Conservation (phyloP, 495 filamentous ascomycete species). For the Daldinia bambusicola region DNA sequence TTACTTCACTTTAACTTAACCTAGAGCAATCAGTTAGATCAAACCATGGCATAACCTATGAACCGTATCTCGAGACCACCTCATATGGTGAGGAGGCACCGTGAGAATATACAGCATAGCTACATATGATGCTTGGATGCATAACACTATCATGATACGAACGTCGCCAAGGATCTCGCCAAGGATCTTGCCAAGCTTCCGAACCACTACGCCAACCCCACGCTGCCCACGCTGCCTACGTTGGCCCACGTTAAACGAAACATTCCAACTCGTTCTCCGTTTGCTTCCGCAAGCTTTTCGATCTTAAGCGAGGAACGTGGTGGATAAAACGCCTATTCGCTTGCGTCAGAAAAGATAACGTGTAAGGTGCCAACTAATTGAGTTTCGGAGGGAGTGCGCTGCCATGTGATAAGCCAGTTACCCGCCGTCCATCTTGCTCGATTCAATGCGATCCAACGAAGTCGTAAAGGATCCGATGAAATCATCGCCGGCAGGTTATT, state of each 20-base stretch:
- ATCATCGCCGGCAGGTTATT: conserved; percentile 18
- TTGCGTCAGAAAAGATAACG: neutral
- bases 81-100: neutral
- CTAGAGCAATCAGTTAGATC: neutral
- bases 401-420: conserved; percentile 19
- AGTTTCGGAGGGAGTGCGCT: conserved; percentile 28
- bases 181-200: conserved; percentile 19
- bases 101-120: neutral
- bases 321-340: conserved; percentile 7
- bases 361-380: conserved; percentile 5
- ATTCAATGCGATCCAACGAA: conserved; percentile 16
- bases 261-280: conserved; percentile 8
- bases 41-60: neutral
- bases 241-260: conserved; percentile 12
- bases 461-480: conserved; percentile 17
- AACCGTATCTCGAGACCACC: neutral
- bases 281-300: conserved; percentile 7
- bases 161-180: neutral
- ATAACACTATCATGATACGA: neutral
- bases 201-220: conserved; percentile 8
- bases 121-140: neutral
- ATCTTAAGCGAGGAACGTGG: conserved; percentile 16
- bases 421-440: conserved; percentile 1
- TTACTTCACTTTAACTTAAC: neutral
- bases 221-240: neutral